Evolutionary conservation across 768 basidiomycete genomes (phyloP).

Genomic region (Kwoniella dendrophila): DNA sequence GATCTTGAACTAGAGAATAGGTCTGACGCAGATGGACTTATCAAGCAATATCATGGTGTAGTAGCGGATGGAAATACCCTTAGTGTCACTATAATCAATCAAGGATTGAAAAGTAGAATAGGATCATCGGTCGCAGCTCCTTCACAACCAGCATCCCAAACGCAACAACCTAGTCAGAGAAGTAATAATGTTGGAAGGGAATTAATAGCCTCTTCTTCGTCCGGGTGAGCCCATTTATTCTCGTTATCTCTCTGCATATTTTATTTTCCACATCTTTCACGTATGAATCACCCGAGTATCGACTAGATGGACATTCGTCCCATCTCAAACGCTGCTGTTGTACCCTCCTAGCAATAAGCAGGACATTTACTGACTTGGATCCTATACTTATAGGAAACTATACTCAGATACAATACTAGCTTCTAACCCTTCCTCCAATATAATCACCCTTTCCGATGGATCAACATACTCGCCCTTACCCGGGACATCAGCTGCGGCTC

Average conservation of each 20-base stretch:
- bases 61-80: constrained; percentile 79
- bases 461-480: not conserved
- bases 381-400: constrained; percentile 66
- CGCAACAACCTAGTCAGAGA: not conserved
- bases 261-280: too few relatives aligned
- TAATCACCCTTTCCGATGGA: constrained; percentile 41
- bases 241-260: too few relatives aligned
- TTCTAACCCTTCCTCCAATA: constrained; percentile 31
- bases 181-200: constrained; percentile 14
- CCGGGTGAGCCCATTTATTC: constrained; percentile 22
- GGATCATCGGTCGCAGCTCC: not conserved
- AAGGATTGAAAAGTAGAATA: constrained; percentile 29
- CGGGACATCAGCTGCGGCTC: not conserved
- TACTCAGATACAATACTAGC: constrained; percentile 74
- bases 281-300: too few relatives aligned
- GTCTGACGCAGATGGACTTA: constrained; percentile 66
- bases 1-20: constrained; percentile 73
- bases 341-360: not conserved
- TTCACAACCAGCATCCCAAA: not conserved
- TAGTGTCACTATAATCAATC: constrained; percentile 64
- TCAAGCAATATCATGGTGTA: constrained; percentile 75
- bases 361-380: not conserved
- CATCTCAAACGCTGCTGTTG: not conserved
- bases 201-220: constrained; percentile 13
- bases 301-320: not conserved